Evolutionary conservation across 768 basidiomycete genomes (phyloP), one percentile per base, ranked within the genome.

Genomic region (Piloderma croceum): DNA sequence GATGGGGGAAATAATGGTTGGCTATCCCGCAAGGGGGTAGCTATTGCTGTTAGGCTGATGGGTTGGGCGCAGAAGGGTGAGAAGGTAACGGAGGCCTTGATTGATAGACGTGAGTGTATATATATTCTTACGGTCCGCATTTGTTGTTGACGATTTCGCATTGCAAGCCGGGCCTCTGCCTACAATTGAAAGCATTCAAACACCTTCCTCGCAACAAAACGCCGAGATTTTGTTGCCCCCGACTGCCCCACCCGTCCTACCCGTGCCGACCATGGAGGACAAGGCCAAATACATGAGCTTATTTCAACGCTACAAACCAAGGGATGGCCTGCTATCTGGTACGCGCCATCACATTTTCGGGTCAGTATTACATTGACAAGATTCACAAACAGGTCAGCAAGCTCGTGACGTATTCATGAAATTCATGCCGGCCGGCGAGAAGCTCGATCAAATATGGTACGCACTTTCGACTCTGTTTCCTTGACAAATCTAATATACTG

Each of bases 331-430:
- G 21, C 53, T 87, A 1, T 65, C 68, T 33, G 79, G 83, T 73
- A 50, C 47, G 65, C 41, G 12, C 11, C 27, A 27, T 17, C 34
- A 5, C 15, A 3, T 7, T 23, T 20, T n/a, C n/a, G n/a, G n/a
- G n/a, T n/a, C n/a, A n/a, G n/a, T n/a, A n/a, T n/a, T n/a, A n/a
- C n/a, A n/a, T n/a, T n/a, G n/a, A n/a, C n/a, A n/a, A n/a, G n/a
- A n/a, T n/a, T n/a, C n/a, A 42, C 18, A 45, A 27, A 5, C 46
- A 78, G 79, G 74, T 32, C 68, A 76, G 17, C 77, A 77, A 58
- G 80, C 79, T 1, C 64, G 76, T 43, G 74, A 77, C 43, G 69
- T 80, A 19, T 82, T 83, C 51, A 55, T 83, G 57, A 78, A 77
- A 51, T 79, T 75, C 13, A 69, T 71, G 43, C 62, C 86, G 7